Base-by-base conservation (phyloP, 352 stramenopile genomes). In the Phytopythium cucurbitacearum region DNA sequence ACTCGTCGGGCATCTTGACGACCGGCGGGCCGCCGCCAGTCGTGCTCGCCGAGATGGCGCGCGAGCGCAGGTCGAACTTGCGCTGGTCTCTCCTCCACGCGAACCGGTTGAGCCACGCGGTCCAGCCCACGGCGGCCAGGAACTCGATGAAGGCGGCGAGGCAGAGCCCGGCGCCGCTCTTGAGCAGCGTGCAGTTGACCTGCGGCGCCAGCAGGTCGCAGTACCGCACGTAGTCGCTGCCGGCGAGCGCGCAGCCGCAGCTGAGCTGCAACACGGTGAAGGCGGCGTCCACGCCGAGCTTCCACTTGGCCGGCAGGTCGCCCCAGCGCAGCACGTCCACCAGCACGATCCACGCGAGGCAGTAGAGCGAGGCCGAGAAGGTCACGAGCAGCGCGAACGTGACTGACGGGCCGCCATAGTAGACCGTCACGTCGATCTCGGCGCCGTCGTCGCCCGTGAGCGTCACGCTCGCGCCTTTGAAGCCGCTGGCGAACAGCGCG, bases 201-300 rank as follows among this genome's bases (percentile, higher is more conserved):
- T 62, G 57, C 32, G 56, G 57, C 37, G 54, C 40, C 38, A 87
- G 45, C 11, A 58, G 48, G 52, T 71, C 53, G 53, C 80, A 91
- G 62, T 88, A 85, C 33, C 65, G 73, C 40, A 87, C 64, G 53
- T 87, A 91, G 61, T 91, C 80, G 41, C 69, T 77, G 28, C 71
- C 80, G 1, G 77, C 77, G 16, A 91, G 59, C 7, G 71, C 73
- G 43, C 71, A 85, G 32, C 71, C 80, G 9, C 67, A 70, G 56
- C 80, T 88, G 51, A 91, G 69, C 44, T 85, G 71, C 44, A 91
- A 71, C 48, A 91, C 78, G 4, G 76, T 83, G 47, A 91, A 82
- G 51, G 80, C 46, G 40, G 76, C 68, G 63, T 91, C 80, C 13
- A 86, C 51, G 48, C 45, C 55, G 45, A 88, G 67, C 49, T 53